Percentiles rank a stretch among this genome's conserved stretches.
Conservation (phyloP, 306 rosid species). For the Herpetospermum pedunculosum region DNA sequence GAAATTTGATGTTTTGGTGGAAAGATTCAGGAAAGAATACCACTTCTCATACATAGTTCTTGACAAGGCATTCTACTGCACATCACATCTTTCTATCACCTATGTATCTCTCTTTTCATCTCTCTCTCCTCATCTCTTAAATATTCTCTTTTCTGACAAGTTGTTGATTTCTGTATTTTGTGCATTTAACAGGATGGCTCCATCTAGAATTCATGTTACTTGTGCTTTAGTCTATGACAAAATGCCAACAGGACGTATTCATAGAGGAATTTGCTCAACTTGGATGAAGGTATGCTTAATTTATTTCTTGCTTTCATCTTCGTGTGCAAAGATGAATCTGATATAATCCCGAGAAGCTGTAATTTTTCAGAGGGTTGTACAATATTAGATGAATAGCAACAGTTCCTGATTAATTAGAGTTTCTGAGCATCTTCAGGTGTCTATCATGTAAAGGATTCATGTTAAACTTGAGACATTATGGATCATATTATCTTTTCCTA, state of each 20-base stretch:
- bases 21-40: not conserved
- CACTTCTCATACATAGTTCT: not conserved
- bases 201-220: conserved; percentile 83
- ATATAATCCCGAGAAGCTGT: not conserved
- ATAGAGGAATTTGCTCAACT: conserved; percentile 87
- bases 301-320: conserved; percentile 1
- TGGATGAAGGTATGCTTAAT: conserved; percentile 84
- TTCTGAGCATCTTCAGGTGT: not conserved
- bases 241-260: conserved; percentile 74
- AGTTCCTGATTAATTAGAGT: not conserved
- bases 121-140: not conserved
- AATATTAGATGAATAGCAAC: not conserved
- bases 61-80: not conserved
- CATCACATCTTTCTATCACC: not conserved
- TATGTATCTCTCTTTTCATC: not conserved
- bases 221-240: conserved; percentile 80
- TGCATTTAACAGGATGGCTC: conserved; percentile 47
- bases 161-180: conserved; percentile 4
- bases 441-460: not conserved
- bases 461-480: not conserved
- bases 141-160: not conserved
- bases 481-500: not conserved
- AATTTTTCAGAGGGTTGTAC: not conserved
- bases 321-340: not conserved
- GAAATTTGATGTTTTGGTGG: not conserved